These are phyloP conservation scores for Fomitopsis pulvina DNA, from an alignment of 768 basidiomycete species.

Conservation along the genomic window DNA sequence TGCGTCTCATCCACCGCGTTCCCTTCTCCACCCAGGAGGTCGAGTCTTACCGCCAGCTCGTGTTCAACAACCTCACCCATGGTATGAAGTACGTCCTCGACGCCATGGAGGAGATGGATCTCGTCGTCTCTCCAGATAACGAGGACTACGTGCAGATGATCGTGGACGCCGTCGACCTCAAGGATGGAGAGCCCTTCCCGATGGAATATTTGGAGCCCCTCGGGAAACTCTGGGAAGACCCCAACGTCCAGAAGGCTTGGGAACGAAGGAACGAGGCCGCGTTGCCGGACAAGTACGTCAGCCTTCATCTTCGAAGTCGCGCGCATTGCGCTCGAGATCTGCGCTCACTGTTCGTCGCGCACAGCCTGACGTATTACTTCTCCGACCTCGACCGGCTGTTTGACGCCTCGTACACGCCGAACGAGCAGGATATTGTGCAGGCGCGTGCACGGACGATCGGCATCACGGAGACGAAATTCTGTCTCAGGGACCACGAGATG, in stretches of 20 bases:
- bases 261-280: constrained; percentile 85
- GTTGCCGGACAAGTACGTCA: constrained; percentile 79
- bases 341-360: not conserved
- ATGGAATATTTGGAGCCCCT: constrained; percentile 58
- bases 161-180: constrained; percentile 61
- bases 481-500: constrained; percentile 73
- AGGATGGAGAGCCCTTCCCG: constrained; percentile 80
- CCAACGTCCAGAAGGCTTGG: constrained; percentile 69
- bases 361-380: constrained; percentile 72
- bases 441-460: constrained; percentile 85
- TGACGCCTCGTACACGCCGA: constrained; percentile 61
- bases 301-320: constrained; percentile 3
- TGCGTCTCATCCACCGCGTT: constrained; percentile 89
- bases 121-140: constrained; percentile 63
- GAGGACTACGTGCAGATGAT: constrained; percentile 51
- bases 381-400: constrained; percentile 76
- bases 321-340: too few relatives aligned
- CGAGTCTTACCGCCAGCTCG: constrained; percentile 85
- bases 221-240: constrained; percentile 69
- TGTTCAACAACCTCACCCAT: constrained; percentile 86
- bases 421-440: constrained; percentile 83
- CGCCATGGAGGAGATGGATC: constrained; percentile 84
- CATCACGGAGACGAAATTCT: constrained; percentile 84
- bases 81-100: constrained; percentile 81
- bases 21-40: constrained; percentile 79